These are phyloP conservation scores for Saccharomyces hybrid DNA, from an alignment of 1,139 yeast genomes.

Conservation along the genomic window DNA sequence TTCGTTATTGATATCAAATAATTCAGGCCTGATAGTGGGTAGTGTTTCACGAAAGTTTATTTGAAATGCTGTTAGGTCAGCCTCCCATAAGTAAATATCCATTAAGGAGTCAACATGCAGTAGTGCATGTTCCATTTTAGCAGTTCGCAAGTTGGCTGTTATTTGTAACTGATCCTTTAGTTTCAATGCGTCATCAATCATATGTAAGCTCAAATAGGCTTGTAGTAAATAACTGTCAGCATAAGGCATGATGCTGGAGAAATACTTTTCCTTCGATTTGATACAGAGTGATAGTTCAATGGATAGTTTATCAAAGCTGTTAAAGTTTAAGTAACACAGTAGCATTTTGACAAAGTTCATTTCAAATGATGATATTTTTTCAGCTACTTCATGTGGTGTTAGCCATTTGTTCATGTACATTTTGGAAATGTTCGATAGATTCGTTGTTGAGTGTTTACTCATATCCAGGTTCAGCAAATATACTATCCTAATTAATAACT, in stretches of 20 bases:
- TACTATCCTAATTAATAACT: slow-evolving; percentile 28
- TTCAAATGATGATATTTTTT: slow-evolving; percentile 30
- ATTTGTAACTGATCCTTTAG: background rate
- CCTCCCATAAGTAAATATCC: slow-evolving; percentile 11
- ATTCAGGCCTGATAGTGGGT: slow-evolving; percentile 13
- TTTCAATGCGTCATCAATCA: slow-evolving; percentile 7
- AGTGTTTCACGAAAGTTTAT: slow-evolving; percentile 12
- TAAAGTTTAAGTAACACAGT: slow-evolving; percentile 35
- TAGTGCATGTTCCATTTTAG: slow-evolving; percentile 12
- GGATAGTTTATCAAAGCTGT: slow-evolving; percentile 33
- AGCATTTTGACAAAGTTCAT: slow-evolving; percentile 32
- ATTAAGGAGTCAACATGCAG: slow-evolving; percentile 7
- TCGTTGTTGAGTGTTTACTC: slow-evolving; percentile 25
- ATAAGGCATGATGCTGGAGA: slow-evolving; percentile 7
- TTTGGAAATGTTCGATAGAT: slow-evolving; percentile 25
- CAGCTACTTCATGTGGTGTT: slow-evolving; percentile 6
- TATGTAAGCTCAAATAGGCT: slow-evolving; percentile 15
- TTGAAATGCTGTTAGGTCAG: slow-evolving; percentile 14
- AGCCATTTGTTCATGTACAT: slow-evolving; percentile 30
- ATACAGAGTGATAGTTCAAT: slow-evolving; percentile 19
- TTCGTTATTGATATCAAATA: slow-evolving; percentile 24
- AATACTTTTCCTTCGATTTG: slow-evolving; percentile 7
- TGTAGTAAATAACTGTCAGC: slow-evolving; percentile 10
- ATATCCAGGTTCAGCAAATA: slow-evolving; percentile 32
- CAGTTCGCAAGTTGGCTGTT: slow-evolving; percentile 1